These are phyloP conservation scores for Phlyctochytrium bullatum DNA, from an alignment of 192 early-diverging fungal species.

Conservation along the genomic window DNA sequence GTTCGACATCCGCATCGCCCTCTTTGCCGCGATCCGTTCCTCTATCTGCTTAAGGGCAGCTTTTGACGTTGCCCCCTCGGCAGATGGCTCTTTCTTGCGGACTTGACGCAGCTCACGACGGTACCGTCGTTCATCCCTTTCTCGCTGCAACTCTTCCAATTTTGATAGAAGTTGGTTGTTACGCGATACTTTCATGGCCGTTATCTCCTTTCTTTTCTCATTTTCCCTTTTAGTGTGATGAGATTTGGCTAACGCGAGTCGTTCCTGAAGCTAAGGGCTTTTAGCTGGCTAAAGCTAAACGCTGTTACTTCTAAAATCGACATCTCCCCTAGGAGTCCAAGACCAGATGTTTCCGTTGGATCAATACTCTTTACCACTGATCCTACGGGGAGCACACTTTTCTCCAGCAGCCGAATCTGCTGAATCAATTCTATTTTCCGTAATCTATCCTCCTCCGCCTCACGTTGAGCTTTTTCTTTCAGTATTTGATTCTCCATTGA, in stretches of 20 bases:
- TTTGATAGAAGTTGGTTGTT: constrained; percentile 31
- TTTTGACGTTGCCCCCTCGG: constrained; percentile 32
- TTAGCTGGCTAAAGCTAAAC: background rate
- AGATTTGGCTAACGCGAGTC: constrained; percentile 31
- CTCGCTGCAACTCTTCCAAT: constrained; percentile 24
- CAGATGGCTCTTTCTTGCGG: constrained; percentile 5
- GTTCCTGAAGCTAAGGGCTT: constrained; percentile 49
- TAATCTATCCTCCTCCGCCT: constrained; percentile 38
- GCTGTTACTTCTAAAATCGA: constrained; percentile 45
- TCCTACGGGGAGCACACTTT: constrained; percentile 37
- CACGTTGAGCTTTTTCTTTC: constrained; percentile 28
- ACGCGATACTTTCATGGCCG: constrained; percentile 17
- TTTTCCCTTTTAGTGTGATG: constrained; percentile 26
- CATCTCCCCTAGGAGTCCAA: constrained; percentile 56
- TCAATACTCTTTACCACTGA: constrained; percentile 40
- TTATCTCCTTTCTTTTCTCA: constrained; percentile 39
- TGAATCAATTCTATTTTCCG: constrained; percentile 50
- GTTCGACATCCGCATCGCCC: constrained; percentile 14
- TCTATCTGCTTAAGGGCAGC: constrained; percentile 14
- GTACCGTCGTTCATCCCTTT: background rate
- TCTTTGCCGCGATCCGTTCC: constrained; percentile 33
- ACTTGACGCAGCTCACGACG: background rate
- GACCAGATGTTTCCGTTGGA: constrained; percentile 41
- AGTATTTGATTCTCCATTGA: constrained; percentile 25
- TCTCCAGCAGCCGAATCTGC: constrained; percentile 53